Evolutionary conservation across 495 filamentous ascomycete genomes (phyloP), one percentile per base, ranked within the genome.

Genomic region (Eremomyces bilateralis): DNA sequence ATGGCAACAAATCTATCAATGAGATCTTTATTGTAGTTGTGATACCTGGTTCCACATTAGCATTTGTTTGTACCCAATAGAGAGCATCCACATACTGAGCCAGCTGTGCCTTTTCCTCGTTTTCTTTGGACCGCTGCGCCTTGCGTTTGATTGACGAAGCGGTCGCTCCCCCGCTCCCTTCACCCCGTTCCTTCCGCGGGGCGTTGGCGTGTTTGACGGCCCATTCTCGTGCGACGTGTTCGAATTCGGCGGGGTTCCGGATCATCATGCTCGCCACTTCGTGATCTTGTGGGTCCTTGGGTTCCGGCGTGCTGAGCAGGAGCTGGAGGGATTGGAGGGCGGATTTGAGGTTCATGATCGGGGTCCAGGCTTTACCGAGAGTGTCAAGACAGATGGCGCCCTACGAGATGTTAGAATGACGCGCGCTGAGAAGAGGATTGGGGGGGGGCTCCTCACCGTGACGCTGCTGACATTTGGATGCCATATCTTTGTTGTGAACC

Each of bases 321-420:
- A 80, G 85, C 52, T 94, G 85, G 13, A 97, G 61, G 11, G 84
- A 93, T 35, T 95, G 65, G 18, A 97, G 67, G 20, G 90, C 80
- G 32, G 81, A 88, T 59, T 94, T 95, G 51, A 97, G 83, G 1
- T 84, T 97, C 30, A 93, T 66, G 11, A 95, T 82, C 0, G 88
- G 88, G 4, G 82, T 88, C 88, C 88, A 97, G 40, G 76, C 80
- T 21, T 67, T 60, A 10, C 79, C 76, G 13, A 97, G 69, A 0
- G 84, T 97, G 48, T 97, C 88, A 30, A 97, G 75, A 52, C 88
- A 97, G 50, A 97, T 97, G 15, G 88, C 90, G 13, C 88, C 88
- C 85, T 94, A 33, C 4, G 15, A 32, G 8, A 24, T 4, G 5
- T 11, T 6, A 21, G 29, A 33, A 18, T 13, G 10, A 4, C 18